Conservation (phyloP, 495 filamentous ascomycete genomes). For the Penicillium mononematosum region DNA sequence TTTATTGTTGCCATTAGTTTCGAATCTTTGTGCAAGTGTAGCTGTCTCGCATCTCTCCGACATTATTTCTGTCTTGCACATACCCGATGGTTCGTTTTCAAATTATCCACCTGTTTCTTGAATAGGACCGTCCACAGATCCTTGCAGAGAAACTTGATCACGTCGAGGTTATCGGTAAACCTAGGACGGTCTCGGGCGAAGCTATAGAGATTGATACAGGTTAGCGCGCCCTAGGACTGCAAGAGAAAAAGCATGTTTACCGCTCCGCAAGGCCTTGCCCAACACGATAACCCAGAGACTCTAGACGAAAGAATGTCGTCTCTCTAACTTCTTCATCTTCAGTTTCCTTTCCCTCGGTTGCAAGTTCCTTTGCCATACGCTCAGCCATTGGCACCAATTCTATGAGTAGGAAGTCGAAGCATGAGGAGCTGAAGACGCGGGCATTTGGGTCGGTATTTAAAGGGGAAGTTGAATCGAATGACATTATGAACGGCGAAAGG, state of each 20-base stretch:
- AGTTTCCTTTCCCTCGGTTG: slow-evolving; percentile 34
- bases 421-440: slow-evolving; percentile 74
- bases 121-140: slow-evolving; percentile 94
- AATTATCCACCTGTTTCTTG: slow-evolving; percentile 94
- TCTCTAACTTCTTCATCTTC: slow-evolving; percentile 82
- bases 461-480: slow-evolving; percentile 67
- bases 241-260: slow-evolving; percentile 47
- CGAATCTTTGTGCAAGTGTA: not conserved
- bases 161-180: slow-evolving; percentile 81
- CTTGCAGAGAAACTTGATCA: slow-evolving; percentile 98
- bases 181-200: slow-evolving; percentile 86
- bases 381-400: slow-evolving; percentile 95
- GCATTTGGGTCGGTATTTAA: slow-evolving; percentile 73
- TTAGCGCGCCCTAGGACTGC: not conserved
- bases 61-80: slow-evolving; percentile 13
- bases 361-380: slow-evolving; percentile 56
- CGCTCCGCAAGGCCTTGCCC: slow-evolving; percentile 90
- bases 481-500: slow-evolving; percentile 51
- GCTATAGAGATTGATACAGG: slow-evolving; percentile 40
- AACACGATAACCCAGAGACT: slow-evolving; percentile 83
- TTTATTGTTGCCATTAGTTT: slow-evolving; percentile 12
- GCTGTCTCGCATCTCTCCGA: not conserved
- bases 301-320: slow-evolving; percentile 79
- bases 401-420: slow-evolving; percentile 90
- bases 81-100: slow-evolving; percentile 96